phyloP scores from a whole-genome alignment of 331 rosid species.

The Prunus yedoensis region DNA sequence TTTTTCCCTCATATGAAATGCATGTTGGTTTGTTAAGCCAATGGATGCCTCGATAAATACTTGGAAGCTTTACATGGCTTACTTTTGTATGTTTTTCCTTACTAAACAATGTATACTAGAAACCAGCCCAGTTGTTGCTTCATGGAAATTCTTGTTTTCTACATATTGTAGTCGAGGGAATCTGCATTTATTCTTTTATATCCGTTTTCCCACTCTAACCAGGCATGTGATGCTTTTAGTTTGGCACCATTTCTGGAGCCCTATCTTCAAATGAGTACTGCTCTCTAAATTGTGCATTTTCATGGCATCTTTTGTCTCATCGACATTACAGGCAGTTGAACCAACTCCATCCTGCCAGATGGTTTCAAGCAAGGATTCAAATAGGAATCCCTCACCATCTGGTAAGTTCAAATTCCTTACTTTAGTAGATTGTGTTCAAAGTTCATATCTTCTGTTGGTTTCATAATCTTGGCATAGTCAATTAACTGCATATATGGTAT shows the following conservation, averaged over 20 bases:
- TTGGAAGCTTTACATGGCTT: neutral
- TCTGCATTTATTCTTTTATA: neutral
- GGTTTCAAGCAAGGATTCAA: constrained; percentile 43
- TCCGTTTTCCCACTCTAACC: neutral
- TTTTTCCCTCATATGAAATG: neutral
- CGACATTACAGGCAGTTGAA: constrained; percentile 51
- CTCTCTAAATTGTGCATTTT: constrained; percentile 26
- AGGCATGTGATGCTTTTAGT: constrained; percentile 17
- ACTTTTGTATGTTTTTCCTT: neutral
- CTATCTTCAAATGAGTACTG: constrained; percentile 6
- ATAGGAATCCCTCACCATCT: constrained; percentile 44
- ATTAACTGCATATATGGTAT: neutral
- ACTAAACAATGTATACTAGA: neutral
- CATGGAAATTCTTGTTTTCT: neutral
- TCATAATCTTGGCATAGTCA: constrained; percentile 13
- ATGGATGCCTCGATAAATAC: neutral
- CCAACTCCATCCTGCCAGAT: constrained; percentile 48
- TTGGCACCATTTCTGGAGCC: neutral
- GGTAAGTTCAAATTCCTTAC: constrained; percentile 40
- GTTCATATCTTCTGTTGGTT: constrained; percentile 20
- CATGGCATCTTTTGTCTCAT: constrained; percentile 23
- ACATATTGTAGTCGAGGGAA: neutral
- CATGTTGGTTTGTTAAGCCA: neutral
- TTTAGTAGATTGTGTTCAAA: constrained; percentile 14
- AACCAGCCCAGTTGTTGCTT: neutral